A percentile compares a stretch with the other conserved stretches of the same genome.
Conservation (phyloP, 2,329 filamentous ascomycete species). For the Coniochaeta ligniaria region DNA sequence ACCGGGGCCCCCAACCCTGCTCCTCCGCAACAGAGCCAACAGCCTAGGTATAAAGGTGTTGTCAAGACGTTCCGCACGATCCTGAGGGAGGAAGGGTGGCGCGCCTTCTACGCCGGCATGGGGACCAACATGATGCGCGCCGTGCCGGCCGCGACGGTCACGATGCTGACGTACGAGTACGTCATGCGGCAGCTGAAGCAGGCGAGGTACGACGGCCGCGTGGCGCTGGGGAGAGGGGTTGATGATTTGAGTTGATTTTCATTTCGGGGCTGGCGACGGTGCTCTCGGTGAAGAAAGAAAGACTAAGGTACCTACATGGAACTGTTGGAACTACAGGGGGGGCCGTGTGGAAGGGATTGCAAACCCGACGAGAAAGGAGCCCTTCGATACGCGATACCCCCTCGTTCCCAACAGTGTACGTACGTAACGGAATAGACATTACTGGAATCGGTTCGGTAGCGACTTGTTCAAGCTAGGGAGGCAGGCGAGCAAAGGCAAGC, state of each 20-base stretch:
- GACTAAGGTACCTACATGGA: too few relatives aligned
- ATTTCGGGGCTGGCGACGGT: too few relatives aligned
- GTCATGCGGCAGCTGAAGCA: slow-evolving; percentile 47
- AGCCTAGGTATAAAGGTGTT: slow-evolving; percentile 67
- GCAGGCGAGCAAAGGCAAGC: too few relatives aligned
- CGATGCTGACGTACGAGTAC: slow-evolving; percentile 94
- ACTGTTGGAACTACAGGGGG: too few relatives aligned
- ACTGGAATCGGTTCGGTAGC: neutral
- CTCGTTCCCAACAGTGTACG: neutral
- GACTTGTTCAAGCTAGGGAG: too few relatives aligned
- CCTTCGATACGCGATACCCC: too few relatives aligned
- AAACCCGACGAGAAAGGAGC: too few relatives aligned
- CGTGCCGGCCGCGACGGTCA: slow-evolving; percentile 91
- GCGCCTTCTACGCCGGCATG: slow-evolving; percentile 94
- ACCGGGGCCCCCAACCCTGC: neutral
- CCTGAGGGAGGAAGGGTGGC: slow-evolving; percentile 85
- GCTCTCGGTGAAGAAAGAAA: too few relatives aligned
- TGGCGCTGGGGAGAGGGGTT: slow-evolving; percentile 16
- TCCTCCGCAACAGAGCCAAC: slow-evolving; percentile 17
- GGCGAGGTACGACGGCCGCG: slow-evolving; percentile 29
- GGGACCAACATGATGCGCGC: slow-evolving; percentile 97
- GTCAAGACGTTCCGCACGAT: slow-evolving; percentile 79
- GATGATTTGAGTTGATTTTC: neutral
- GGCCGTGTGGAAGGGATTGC: too few relatives aligned
- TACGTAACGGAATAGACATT: neutral